These are phyloP conservation scores for Psophocarpus tetragonolobus DNA, from an alignment of 306 rosid species.

Conservation along the genomic window DNA sequence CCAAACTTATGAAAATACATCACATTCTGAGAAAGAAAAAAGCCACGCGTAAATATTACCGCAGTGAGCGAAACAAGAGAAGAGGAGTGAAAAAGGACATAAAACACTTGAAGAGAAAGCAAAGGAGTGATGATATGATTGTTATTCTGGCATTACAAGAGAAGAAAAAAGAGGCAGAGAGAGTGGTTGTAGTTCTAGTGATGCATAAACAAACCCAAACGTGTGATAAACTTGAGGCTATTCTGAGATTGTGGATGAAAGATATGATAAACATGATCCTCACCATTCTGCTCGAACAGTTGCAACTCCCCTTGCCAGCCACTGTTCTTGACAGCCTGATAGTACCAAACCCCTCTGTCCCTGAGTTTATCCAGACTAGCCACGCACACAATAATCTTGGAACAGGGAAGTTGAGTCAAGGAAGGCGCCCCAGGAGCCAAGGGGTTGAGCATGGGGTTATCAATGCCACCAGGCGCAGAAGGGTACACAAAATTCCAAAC, in stretches of 20 bases:
- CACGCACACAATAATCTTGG: constrained; percentile 40
- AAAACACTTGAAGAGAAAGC: too few species aligned
- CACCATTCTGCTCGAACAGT: constrained; percentile 34
- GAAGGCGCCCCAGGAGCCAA: constrained; percentile 39
- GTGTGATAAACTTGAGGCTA: not conserved
- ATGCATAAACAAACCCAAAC: constrained; percentile 12
- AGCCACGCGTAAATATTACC: too few species aligned
- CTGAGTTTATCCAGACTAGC: constrained; percentile 38
- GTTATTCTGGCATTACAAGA: not conserved
- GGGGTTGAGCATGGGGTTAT: constrained; percentile 47
- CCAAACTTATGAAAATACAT: too few species aligned
- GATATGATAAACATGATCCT: constrained; percentile 43
- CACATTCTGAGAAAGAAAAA: too few species aligned
- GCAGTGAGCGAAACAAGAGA: too few species aligned
- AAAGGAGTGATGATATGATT: too few species aligned
- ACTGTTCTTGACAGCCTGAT: constrained; percentile 37
- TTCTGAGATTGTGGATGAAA: constrained; percentile 27
- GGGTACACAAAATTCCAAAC: constrained; percentile 50
- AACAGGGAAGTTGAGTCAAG: constrained; percentile 46
- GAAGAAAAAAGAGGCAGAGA: not conserved
- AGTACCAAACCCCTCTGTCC: constrained; percentile 48
- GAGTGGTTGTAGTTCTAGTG: not conserved
- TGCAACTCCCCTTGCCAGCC: constrained; percentile 51
- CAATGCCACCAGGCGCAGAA: constrained; percentile 36
- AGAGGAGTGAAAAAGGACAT: too few species aligned